Percentiles rank a stretch among this genome's conserved stretches.
Conservation (phyloP, 805 yeast species). For the Zygotorulaspora danielsina region DNA sequence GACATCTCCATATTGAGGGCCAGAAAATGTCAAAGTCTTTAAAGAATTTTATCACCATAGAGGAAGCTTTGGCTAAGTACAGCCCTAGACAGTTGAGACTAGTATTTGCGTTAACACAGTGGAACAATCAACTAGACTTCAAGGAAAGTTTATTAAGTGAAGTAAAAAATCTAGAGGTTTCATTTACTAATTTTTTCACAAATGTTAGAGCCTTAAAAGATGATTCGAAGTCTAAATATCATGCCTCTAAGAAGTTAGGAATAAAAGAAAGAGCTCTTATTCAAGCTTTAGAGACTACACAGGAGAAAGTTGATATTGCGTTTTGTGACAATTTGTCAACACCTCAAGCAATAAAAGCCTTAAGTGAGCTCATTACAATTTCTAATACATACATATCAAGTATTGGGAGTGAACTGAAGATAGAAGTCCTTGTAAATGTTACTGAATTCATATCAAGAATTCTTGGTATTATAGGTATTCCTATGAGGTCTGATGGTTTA, state of each 20-base stretch:
- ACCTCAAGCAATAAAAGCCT: conserved; percentile 61
- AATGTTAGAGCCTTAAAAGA: conserved; percentile 75
- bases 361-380: conserved; percentile 65
- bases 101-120: conserved; percentile 83
- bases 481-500: conserved; percentile 57
- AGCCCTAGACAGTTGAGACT: conserved; percentile 81
- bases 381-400: conserved; percentile 67
- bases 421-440: conserved; percentile 62
- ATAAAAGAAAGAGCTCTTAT: conserved; percentile 52
- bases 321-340: conserved; percentile 87
- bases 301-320: conserved; percentile 62
- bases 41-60: conserved; percentile 92
- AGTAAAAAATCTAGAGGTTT: conserved; percentile 69
- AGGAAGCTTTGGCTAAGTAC: conserved; percentile 73
- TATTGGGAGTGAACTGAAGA: conserved; percentile 48
- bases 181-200: conserved; percentile 77
- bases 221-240: conserved; percentile 68
- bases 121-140: conserved; percentile 92
- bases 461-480: conserved; percentile 71
- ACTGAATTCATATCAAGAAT: conserved; percentile 70
- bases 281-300: conserved; percentile 46
- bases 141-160: conserved; percentile 75
- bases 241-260: conserved; percentile 59
- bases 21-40: conserved; percentile 96
- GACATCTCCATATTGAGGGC: conserved; percentile 97